These are phyloP conservation scores for Geotrichum klebahnii DNA, from an alignment of 1,139 yeast species.

Conservation along the genomic window DNA sequence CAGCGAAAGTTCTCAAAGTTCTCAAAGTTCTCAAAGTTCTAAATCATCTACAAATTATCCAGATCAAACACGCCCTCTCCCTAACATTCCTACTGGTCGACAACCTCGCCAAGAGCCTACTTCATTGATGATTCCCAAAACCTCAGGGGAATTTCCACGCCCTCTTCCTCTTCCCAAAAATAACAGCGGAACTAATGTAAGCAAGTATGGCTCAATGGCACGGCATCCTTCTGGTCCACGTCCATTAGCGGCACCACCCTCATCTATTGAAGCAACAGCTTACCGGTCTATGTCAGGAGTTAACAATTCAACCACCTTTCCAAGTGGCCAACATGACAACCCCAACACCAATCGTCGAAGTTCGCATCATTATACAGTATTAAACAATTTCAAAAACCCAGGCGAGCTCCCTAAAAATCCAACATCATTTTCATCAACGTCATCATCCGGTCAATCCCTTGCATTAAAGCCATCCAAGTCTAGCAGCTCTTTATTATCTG, in stretches of 20 bases:
- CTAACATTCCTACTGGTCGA: not conserved
- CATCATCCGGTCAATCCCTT: not conserved
- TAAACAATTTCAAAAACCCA: not conserved
- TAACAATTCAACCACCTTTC: not conserved
- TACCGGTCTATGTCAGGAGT: not conserved
- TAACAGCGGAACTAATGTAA: not conserved
- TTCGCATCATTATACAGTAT: not conserved
- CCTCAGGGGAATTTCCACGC: not conserved
- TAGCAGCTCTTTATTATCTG: not conserved
- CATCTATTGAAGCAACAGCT: slow-evolving; percentile 1
- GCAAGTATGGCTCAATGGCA: not conserved
- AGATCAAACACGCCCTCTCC: not conserved
- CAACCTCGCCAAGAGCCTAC: not conserved
- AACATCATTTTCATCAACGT: not conserved
- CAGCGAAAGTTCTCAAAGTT: not conserved
- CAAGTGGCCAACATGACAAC: not conserved
- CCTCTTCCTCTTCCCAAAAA: not conserved
- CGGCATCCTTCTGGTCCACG: slow-evolving; percentile 3
- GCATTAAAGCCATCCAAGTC: not conserved
- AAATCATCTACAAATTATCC: too few relatives aligned
- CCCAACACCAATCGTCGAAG: not conserved
- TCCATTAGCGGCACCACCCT: not conserved
- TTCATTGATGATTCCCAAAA: not conserved
- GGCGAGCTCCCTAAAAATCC: not conserved
- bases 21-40: too few relatives aligned